Base-by-base conservation (phyloP, 306 rosid genomes). In the Fragaria nilgerrensis region DNA sequence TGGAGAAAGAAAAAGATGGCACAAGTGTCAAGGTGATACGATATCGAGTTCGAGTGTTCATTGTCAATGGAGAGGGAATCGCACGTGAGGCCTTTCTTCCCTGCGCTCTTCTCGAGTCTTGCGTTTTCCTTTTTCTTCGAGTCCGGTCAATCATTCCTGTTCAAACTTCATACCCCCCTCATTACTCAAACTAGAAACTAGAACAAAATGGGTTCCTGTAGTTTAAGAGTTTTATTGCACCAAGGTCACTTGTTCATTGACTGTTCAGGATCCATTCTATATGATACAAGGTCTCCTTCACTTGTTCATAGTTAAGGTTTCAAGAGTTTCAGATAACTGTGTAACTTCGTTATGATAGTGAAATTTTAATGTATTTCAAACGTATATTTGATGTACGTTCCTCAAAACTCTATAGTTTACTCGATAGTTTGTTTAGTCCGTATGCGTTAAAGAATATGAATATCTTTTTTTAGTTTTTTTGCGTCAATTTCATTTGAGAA, bases 21-120 rank as follows among this genome's bases (percentile, higher is more conserved):
- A 78, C 79, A n/a, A 75, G 53, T 37, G 53, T 70, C 70, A 14
- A 48, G 22, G 73, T 29, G 16, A 71, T 70, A 23, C 17, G 55
- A 23, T 43, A 8, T 12, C 61, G 37, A 41, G 56, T 62, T 62
- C 22, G 68, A 25, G 52, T 22, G 77, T 63, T 27, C 12, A 29
- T 50, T 16, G 87, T 81, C 83, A 78, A 83, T 78, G 76, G 70
- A 62, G 9, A 11, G 65, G 69, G 75, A 59, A 41, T 70, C 29
- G 82, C 88, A 86, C 85, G 85, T 85, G 92, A 83, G 81, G 67
- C 19, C 2, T 52, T 71, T 41, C 79, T 39, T 61, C 13, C 82
- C 86, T 87, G 36, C 65, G 37, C 36, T 13, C 19, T 27, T 61
- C 43, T 63, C 83, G 86, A 88, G 74, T 78, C 80, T 43, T n/a